phyloP scores from a whole-genome alignment of 2,329 filamentous ascomycete species.

The Sclerotinia trifoliorum region DNA sequence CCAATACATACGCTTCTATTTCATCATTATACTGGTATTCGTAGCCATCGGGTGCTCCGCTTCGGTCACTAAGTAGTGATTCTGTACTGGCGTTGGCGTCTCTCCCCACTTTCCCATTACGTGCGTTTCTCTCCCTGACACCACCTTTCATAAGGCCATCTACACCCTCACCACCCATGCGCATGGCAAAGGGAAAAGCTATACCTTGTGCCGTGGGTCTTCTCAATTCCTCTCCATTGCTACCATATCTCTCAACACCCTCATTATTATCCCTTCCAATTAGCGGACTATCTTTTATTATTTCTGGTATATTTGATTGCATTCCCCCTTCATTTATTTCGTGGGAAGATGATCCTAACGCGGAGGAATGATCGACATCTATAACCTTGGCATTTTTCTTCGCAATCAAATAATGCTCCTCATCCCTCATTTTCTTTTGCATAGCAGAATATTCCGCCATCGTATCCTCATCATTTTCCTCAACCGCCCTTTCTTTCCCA shows the following conservation, averaged over 20 bases:
- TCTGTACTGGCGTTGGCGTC: not conserved
- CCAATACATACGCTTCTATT: not conserved
- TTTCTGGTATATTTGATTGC: not conserved
- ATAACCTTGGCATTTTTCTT: not conserved
- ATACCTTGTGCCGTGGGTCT: slow-evolving; percentile 8
- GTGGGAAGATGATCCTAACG: not conserved
- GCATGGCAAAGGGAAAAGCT: slow-evolving; percentile 9
- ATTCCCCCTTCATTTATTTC: not conserved
- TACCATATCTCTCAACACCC: not conserved
- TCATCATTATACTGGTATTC: slow-evolving; percentile 1
- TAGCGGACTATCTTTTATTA: not conserved
- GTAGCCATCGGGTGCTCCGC: not conserved
- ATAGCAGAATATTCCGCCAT: slow-evolving; percentile 46
- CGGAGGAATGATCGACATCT: not conserved
- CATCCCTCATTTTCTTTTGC: slow-evolving; percentile 42
- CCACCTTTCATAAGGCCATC: slow-evolving; percentile 10
- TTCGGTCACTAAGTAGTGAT: slow-evolving; percentile 7
- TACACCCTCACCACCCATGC: slow-evolving; percentile 4
- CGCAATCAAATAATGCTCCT: slow-evolving; percentile 37
- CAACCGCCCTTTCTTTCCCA: slow-evolving; percentile 46
- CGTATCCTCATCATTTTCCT: slow-evolving; percentile 43
- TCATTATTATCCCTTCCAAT: not conserved
- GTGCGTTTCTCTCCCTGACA: slow-evolving; percentile 10
- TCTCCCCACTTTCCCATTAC: not conserved
- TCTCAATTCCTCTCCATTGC: slow-evolving; percentile 8